These are phyloP conservation scores for Plasmodium blacklocki DNA, from an alignment of 169 alveolate genomes.

Conservation along the genomic window DNA sequence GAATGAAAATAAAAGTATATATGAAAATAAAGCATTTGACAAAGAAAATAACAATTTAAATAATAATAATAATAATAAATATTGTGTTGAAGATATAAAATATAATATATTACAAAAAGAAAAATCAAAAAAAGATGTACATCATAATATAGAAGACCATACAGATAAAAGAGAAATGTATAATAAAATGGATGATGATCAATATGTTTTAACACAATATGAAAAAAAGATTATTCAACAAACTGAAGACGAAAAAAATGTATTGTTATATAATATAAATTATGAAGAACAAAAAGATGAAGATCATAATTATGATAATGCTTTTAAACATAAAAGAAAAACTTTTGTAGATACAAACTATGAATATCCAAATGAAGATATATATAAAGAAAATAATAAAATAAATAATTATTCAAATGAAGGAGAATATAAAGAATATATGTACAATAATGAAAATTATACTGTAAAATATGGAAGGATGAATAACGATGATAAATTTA, in stretches of 20 bases:
- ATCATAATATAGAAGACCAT: background rate
- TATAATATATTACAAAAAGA: background rate
- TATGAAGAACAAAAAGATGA: background rate
- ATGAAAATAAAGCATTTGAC: background rate
- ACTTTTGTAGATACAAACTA: no score
- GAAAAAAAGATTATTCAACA: background rate
- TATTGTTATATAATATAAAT: background rate
- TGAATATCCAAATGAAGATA: no score
- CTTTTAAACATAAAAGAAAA: no score
- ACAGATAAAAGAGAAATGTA: background rate
- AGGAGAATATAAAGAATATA: no score
- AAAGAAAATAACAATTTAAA: background rate
- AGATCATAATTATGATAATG: background rate
- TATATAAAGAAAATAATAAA: no score
- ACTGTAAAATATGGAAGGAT: no score
- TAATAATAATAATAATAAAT: background rate
- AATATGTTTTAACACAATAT: background rate
- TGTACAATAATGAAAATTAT: no score
- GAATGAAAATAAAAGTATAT: background rate
- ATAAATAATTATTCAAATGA: no score
- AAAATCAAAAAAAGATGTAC: background rate
- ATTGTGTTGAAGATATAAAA: background rate
- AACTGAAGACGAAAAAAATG: background rate
- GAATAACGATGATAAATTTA: no score
- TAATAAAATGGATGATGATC: background rate